Evolutionary conservation across 148 eudicot species (phyloP), one percentile per base, ranked within the genome.

Genomic region (Simmondsia chinensis): DNA sequence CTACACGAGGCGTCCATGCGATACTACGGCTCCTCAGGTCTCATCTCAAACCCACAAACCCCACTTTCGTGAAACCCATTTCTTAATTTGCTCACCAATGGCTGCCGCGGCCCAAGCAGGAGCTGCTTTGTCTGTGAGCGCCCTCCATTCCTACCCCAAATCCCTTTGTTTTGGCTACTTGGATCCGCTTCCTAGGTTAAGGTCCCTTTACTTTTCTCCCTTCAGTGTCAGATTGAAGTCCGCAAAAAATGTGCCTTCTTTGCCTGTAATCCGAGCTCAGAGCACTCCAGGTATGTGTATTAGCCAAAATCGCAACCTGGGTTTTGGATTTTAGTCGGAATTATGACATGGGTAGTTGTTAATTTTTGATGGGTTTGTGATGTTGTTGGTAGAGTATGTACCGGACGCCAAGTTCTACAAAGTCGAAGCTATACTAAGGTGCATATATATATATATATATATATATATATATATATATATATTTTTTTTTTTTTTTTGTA

Each of bases 401-500:
- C 87, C 96, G 0, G 87, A 78, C 16, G 71, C 84, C 15, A 73
- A 82, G 3, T 86, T 82, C 53, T 86, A 82, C 93, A 86, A 86
- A 66, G 61, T 86, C 19, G 96, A 86, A 65, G 96, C 96, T 8
- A 78, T 86, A 43, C 53, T 86, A 39, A 83, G 94, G 94, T 83
- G 28, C 38, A 6, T 20, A 24, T 5, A n/a, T 46, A 5, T 3
- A 38, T 58, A 39, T 2, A 6, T 36, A 1, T 39, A 15, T 11
- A 8, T 20, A 20, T 39, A 12, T 25, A 32, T 2, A 5, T 63
- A 7, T 2, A 15, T 17, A 13, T 16, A 15, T 18, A 26, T 15
- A 9, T 22, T 40, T 13, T 11, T 30, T 32, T 3, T 23, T 6
- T 27, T 28, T 35, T 6, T 2, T 19, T 14, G 30, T n/a, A n/a